phyloP scores from a whole-genome alignment of 2,329 filamentous ascomycete species.

The Calonectria crousiana region DNA sequence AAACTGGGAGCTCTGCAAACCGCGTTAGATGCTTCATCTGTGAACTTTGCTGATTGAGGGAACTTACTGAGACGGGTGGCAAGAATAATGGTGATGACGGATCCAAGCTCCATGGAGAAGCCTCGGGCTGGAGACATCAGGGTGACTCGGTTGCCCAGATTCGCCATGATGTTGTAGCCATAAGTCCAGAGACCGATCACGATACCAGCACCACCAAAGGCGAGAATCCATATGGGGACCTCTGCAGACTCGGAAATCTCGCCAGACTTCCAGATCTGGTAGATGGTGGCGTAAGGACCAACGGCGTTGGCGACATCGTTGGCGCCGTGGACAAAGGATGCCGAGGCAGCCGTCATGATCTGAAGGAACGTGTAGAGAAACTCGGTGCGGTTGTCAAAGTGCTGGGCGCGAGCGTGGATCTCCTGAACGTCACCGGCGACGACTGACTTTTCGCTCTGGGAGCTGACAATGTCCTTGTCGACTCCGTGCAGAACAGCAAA shows the following conservation, averaged over 20 bases:
- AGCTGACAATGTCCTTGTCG: constrained; percentile 55
- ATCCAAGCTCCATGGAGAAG: constrained; percentile 71
- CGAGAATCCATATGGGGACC: constrained; percentile 72
- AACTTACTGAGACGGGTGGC: constrained; percentile 68
- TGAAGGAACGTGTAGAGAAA: constrained; percentile 72
- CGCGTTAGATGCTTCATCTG: constrained; percentile 18
- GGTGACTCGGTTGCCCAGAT: constrained; percentile 72
- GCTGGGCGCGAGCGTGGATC: constrained; percentile 67
- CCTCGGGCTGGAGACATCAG: constrained; percentile 72
- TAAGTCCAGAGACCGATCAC: constrained; percentile 70
- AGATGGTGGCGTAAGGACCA: constrained; percentile 74
- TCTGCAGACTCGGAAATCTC: constrained; percentile 54
- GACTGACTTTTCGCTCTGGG: constrained; percentile 52
- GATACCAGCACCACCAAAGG: constrained; percentile 64
- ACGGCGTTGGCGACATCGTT: constrained; percentile 76
- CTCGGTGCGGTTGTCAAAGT: constrained; percentile 73
- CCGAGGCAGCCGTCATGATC: constrained; percentile 70
- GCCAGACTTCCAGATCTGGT: constrained; percentile 68
- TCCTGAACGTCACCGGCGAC: constrained; percentile 66
- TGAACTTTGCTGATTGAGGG: neutral
- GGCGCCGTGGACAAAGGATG: constrained; percentile 75
- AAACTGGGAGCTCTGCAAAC: constrained; percentile 66
- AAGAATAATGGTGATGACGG: constrained; percentile 72
- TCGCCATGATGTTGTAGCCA: constrained; percentile 74
- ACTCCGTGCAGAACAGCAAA: constrained; percentile 61